Base-by-base conservation (phyloP, 495 filamentous ascomycete genomes). In the Penicillium diatomitis region DNA sequence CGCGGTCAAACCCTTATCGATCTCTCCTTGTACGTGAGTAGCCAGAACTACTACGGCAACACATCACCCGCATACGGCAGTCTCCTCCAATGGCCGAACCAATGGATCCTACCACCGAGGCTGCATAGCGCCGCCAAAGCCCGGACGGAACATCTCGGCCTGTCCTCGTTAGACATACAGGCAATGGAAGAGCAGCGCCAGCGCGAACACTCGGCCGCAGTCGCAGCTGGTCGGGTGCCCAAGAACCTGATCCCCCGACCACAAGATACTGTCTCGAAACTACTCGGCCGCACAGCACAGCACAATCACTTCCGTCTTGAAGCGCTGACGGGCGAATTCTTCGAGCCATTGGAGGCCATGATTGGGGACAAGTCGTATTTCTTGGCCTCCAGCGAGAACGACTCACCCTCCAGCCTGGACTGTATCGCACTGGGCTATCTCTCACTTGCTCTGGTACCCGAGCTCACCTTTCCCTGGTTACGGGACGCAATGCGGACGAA, bases 11-110 rank as follows among this genome's bases (percentile, higher is more conserved):
- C 79, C 20, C 80, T 94, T 46, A 53, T 92, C 55, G 81, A 87
- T 53, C 80, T 91, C 55, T 89, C 80, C 45, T 83, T 98, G 55
- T 97, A 92, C 68, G 82, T 90, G 59, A 92, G 88, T 36, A 84
- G 82, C 53, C 78, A 84, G 49, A 96, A 96, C 68, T 98, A 90
- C 74, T 72, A 76, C 49, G 58, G 66, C 41, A 62, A 72, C 35
- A 95, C 88, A 33, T 81, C 85, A 6, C 86, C 88, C 6, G 81
- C 87, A 32, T 91, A 85, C 69, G 82, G 80, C 47, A 62, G 70
- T 4, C 77, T 95, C 49, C 80, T 96, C 32, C 82, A 84, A 20
- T 90, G 90, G 73, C 87, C 92, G 6, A 77, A 84, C 44, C 85
- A 86, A 58, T 96, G 87, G 79, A 84, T 83, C 41, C 77, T 87